Conservation (phyloP, 2,329 filamentous ascomycete species). For the Parasarocladium wereldwijsianum region DNA sequence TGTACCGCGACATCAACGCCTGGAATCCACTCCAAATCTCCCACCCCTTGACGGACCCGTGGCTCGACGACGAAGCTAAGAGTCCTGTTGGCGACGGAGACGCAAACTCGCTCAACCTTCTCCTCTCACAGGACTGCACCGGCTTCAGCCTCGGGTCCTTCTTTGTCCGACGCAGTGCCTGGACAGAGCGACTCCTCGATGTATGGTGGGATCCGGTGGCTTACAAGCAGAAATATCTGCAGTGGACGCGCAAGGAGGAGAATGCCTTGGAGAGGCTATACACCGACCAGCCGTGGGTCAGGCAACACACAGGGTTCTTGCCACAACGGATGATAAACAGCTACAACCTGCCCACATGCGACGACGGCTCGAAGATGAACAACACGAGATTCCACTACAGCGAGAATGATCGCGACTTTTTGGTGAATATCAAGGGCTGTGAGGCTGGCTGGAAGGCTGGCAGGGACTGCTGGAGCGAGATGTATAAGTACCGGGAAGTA, state of each 20-base stretch:
- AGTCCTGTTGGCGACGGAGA: conserved; percentile 68
- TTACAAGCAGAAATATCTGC: conserved; percentile 97
- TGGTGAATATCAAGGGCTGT: conserved; percentile 98
- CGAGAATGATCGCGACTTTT: conserved; percentile 71
- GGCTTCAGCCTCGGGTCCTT: conserved; percentile 97
- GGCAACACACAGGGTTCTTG: conserved; percentile 76
- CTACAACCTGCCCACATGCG: conserved; percentile 82
- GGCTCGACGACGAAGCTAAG: conserved; percentile 60
- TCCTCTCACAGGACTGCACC: conserved; percentile 84
- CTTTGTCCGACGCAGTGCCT: conserved; percentile 71
- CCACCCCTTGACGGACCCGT: conserved; percentile 61
- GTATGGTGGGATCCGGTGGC: conserved; percentile 97
- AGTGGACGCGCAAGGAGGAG: conserved; percentile 98
- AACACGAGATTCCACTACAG: conserved; percentile 75
- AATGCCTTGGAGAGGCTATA: conserved; percentile 91
- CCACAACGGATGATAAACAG: conserved; percentile 88
- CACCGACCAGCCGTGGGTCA: conserved; percentile 79
- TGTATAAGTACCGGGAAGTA: conserved; percentile 87
- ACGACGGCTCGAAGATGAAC: conserved; percentile 47
- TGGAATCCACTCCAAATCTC: conserved; percentile 92
- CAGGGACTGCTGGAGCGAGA: conserved; percentile 93
- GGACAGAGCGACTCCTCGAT: conserved; percentile 84
- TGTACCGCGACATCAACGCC: conserved; percentile 90
- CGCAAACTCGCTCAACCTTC: conserved; percentile 65
- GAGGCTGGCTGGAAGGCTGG: conserved; percentile 93